Evolutionary conservation across 2,329 filamentous ascomycete genomes (phyloP).

Genomic region (Domatiomyces catenatus): DNA sequence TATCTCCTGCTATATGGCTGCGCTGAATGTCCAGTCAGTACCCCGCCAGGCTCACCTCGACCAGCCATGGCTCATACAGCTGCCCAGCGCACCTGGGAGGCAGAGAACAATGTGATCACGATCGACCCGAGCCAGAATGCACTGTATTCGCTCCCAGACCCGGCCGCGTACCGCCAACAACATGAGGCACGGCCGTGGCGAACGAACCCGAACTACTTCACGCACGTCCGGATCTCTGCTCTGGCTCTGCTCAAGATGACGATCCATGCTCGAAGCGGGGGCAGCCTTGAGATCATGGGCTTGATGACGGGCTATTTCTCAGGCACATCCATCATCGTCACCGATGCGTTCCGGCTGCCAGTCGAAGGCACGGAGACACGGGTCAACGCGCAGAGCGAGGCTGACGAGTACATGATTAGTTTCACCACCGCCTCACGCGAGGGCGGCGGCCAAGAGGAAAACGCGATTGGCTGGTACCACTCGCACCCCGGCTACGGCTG

Average conservation of each 20-base stretch:
- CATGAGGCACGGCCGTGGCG: conserved; percentile 54
- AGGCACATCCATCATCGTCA: conserved; percentile 71
- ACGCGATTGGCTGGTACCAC: conserved; percentile 96
- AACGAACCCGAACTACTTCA: conserved; percentile 72
- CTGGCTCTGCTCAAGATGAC: conserved; percentile 96
- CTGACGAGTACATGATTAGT: conserved; percentile 90
- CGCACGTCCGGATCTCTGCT: conserved; percentile 80
- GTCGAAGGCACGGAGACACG: conserved; percentile 98
- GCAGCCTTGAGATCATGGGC: conserved; percentile 88
- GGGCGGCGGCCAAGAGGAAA: conserved; percentile 59
- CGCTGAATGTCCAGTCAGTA: background rate
- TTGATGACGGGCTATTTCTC: conserved; percentile 92
- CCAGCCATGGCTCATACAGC: conserved; percentile 22
- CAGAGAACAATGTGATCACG: conserved; percentile 71
- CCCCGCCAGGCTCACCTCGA: background rate
- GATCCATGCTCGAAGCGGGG: conserved; percentile 94
- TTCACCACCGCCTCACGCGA: conserved; percentile 65
- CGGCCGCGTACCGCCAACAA: conserved; percentile 50
- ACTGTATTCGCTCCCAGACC: conserved; percentile 65
- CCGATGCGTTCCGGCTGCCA: conserved; percentile 81
- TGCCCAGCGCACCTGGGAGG: conserved; percentile 36
- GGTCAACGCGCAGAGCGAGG: conserved; percentile 89
- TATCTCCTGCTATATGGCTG: background rate
- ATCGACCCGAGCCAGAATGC: conserved; percentile 79
- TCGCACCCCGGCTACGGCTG: conserved; percentile 95